Evolutionary conservation across 768 basidiomycete genomes (phyloP).

Genomic region (Tylopilus felleus): DNA sequence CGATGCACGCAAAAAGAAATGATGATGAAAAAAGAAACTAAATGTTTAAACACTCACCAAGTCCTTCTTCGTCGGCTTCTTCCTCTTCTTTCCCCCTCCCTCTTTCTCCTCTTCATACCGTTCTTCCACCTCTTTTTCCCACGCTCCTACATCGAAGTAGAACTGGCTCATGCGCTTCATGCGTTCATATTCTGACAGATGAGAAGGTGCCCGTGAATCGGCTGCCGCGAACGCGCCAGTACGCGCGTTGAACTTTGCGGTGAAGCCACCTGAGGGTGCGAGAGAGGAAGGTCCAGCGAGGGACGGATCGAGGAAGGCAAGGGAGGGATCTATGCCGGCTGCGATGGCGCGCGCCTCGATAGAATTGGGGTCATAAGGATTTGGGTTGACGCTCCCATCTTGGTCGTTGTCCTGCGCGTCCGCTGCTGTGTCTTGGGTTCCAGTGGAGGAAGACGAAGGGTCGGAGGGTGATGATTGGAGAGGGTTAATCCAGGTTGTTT

Average conservation of each 20-base stretch:
- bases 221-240: slow-evolving; percentile 70
- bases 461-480: slow-evolving; percentile 40
- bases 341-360: slow-evolving; percentile 69
- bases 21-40: slow-evolving; percentile 12
- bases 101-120: slow-evolving; percentile 44
- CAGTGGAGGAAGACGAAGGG: slow-evolving; percentile 20
- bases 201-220: slow-evolving; percentile 68
- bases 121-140: slow-evolving; percentile 68
- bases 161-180: slow-evolving; percentile 80
- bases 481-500: slow-evolving; percentile 86
- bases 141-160: slow-evolving; percentile 80
- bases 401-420: slow-evolving; percentile 25
- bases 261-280: slow-evolving; percentile 41
- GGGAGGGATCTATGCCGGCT: slow-evolving; percentile 78
- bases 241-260: slow-evolving; percentile 79
- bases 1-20: slow-evolving; percentile 18
- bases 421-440: slow-evolving; percentile 16
- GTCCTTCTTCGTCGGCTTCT: slow-evolving; percentile 79
- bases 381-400: slow-evolving; percentile 7
- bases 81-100: slow-evolving; percentile 67
- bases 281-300: slow-evolving; percentile 39
- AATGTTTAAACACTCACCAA: slow-evolving; percentile 49
- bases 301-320: slow-evolving; percentile 77
- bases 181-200: slow-evolving; percentile 78
- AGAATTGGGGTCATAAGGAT: slow-evolving; percentile 37